Evolutionary conservation across 2,329 filamentous ascomycete genomes (phyloP), one percentile per base, ranked within the genome.

Genomic region (Dactylellina sp.): DNA sequence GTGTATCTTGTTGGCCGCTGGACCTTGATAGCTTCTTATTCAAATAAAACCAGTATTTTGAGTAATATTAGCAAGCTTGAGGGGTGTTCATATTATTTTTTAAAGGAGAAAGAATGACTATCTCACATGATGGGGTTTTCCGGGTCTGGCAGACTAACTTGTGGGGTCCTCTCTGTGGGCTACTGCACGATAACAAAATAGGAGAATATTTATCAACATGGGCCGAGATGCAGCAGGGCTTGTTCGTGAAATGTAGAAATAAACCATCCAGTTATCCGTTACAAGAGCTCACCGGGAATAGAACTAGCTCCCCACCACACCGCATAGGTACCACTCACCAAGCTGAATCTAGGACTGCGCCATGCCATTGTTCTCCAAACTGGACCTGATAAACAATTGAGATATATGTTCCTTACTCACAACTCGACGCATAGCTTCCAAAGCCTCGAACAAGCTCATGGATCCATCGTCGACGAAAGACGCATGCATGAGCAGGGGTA

Each of bases 401-500:
- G 53, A 56, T 37, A 20, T 39, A 32, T 46, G 44, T 42, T 72
- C 68, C 37, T 59, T 46, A 18, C 65, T 52, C 22, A 65, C 53
- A 49, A 61, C 68, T 60, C 40, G 60, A 28, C 68, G 49, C 68
- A 72, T 65, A 14, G 53, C 53, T 20, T 65, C 53, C 20, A 72
- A 61, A 46, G 68, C 60, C 44, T 57, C 57, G 7, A 53, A 60
- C 60, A 72, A 52, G 46, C 47, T 65, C 46, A 72, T 55, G 60
- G 46, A 65, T 42, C 60, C 68, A 18, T 61, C 59, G 28, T 65
- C 61, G 9, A 39, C 14, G 55, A 52, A 60, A 53, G 53, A 49
- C 16, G 77, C 77, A 77, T 78, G 77, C 77, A 79, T 78, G 25
- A 78, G 53, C 47, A 79, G 57, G 16, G 77, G 77, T 42, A 77